Conservation (phyloP, 1,284 basidiomycete genomes). For the Papiliotrema terrestris region DNA sequence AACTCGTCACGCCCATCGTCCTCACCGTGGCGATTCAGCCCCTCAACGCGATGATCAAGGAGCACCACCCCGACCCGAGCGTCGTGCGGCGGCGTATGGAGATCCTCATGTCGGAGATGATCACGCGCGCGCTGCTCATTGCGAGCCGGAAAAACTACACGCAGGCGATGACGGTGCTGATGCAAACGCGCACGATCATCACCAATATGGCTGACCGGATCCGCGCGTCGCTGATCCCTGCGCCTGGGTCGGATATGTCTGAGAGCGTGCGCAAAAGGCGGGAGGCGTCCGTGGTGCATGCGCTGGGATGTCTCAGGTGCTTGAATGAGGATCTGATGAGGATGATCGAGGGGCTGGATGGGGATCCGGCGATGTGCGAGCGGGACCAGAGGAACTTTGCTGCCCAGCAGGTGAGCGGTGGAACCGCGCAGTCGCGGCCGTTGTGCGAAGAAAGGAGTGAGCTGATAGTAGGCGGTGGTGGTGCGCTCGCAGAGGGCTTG, state of each 20-base stretch:
- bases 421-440: too few species aligned
- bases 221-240: constrained; percentile 45
- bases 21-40: constrained; percentile 84
- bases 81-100: constrained; percentile 92
- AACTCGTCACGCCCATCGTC: constrained; percentile 80
- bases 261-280: neutral
- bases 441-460: too few species aligned
- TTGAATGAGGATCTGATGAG: constrained; percentile 79
- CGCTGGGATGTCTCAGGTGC: constrained; percentile 73
- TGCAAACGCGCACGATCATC: constrained; percentile 82
- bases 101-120: constrained; percentile 87
- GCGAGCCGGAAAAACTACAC: constrained; percentile 80
- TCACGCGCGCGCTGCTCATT: constrained; percentile 82
- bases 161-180: constrained; percentile 80
- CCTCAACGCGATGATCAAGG: constrained; percentile 51
- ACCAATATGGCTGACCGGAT: constrained; percentile 71
- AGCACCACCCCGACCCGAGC: constrained; percentile 67
- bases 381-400: constrained; percentile 87
- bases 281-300: constrained; percentile 58
- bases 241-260: neutral
- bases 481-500: constrained; percentile 87
- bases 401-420: constrained; percentile 74
- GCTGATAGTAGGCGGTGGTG: constrained; percentile 71
- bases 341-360: constrained; percentile 77
- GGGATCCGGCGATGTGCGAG: constrained; percentile 83